These are phyloP conservation scores for Ceratobasidium sp. DNA, from an alignment of 1,284 basidiomycete species.

Conservation along the genomic window DNA sequence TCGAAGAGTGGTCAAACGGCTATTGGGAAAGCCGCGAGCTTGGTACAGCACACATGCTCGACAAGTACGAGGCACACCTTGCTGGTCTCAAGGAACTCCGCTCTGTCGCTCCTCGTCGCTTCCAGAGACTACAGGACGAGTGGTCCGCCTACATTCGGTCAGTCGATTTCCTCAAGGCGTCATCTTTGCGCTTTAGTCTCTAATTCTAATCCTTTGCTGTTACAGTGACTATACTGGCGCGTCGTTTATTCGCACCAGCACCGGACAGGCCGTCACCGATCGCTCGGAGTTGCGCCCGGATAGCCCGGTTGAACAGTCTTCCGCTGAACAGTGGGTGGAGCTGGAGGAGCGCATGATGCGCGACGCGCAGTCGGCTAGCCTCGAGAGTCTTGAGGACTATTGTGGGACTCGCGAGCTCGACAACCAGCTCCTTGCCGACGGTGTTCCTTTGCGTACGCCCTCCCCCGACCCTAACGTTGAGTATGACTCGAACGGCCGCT, in stretches of 20 bases:
- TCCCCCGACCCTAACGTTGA: too few species aligned
- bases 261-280: not conserved
- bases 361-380: too few species aligned
- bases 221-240: not conserved
- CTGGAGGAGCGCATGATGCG: too few species aligned
- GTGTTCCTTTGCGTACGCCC: too few species aligned
- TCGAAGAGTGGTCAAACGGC: not conserved
- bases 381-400: too few species aligned
- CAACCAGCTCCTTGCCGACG: too few species aligned
- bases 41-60: not conserved
- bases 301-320: too few species aligned
- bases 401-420: too few species aligned
- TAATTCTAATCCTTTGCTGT: too few species aligned
- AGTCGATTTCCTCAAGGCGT: not conserved
- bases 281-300: not conserved
- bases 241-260: not conserved
- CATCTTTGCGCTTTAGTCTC: too few species aligned
- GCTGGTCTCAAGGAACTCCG: constrained; percentile 1
- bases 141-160: not conserved
- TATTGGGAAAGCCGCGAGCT: not conserved
- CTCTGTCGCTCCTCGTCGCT: not conserved
- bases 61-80: constrained; percentile 1
- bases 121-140: not conserved
- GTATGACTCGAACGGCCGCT: too few species aligned
- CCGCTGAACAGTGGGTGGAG: too few species aligned